Evolutionary conservation across 345 rosid species (phyloP).

Genomic region (Populus tremula): DNA sequence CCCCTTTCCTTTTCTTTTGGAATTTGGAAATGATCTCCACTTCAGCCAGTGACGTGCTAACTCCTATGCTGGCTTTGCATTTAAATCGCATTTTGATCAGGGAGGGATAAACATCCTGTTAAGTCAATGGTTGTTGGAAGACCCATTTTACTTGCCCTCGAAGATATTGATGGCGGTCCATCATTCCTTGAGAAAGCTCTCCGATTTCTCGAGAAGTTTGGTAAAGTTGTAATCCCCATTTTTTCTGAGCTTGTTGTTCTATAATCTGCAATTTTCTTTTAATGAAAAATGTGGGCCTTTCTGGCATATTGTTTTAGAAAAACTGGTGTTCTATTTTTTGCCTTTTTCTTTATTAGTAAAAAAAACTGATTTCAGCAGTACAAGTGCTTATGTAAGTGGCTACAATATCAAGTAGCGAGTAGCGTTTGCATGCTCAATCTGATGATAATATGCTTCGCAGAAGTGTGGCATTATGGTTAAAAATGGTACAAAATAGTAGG

Average conservation of each 20-base stretch:
- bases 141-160: constrained; percentile 96
- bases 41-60: constrained; percentile 1
- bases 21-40: neutral
- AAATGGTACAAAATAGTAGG: neutral
- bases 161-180: constrained; percentile 98
- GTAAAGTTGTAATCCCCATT: constrained; percentile 42
- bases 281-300: neutral
- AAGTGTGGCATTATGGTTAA: neutral
- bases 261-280: neutral
- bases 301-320: neutral
- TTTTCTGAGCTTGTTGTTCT: constrained; percentile 8
- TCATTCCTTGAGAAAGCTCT: constrained; percentile 99
- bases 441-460: neutral
- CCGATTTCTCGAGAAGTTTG: constrained; percentile 84
- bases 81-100: constrained; percentile 33
- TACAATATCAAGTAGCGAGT: neutral
- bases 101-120: constrained; percentile 88
- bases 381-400: neutral
- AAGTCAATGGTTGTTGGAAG: constrained; percentile 98
- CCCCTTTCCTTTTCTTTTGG: neutral
- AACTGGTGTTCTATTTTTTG: neutral
- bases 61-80: constrained; percentile 11
- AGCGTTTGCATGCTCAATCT: neutral
- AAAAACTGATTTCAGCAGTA: neutral
- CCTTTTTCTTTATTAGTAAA: neutral